A percentile compares a stretch with the other conserved stretches of the same genome.
phyloP scores from a whole-genome alignment of 306 rosid genomes.

The Medicago arabica region DNA sequence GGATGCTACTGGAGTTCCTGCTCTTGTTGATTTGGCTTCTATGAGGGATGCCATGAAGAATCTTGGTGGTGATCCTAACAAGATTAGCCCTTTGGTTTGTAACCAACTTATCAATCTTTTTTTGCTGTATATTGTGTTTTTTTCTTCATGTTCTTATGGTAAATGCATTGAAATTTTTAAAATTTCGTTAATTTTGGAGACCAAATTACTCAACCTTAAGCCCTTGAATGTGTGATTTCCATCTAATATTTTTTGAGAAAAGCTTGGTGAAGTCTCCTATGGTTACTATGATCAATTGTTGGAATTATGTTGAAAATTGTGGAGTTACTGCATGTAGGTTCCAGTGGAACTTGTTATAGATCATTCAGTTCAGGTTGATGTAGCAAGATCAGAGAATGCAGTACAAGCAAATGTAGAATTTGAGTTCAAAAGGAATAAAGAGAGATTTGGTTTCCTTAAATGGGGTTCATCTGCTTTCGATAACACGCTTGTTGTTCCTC shows the following conservation, averaged over 20 bases:
- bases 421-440: background rate
- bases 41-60: slow-evolving; percentile 81
- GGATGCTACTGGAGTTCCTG: slow-evolving; percentile 82
- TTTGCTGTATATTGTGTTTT: background rate
- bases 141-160: background rate
- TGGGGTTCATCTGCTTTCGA: background rate
- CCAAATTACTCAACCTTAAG: no score
- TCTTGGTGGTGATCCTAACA: slow-evolving; percentile 74
- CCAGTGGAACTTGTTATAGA: background rate
- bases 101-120: background rate
- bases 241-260: no score
- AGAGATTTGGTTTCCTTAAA: background rate
- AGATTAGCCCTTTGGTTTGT: slow-evolving; percentile 71
- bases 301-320: background rate
- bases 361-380: background rate
- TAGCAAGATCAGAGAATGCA: background rate
- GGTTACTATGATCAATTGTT: no score
- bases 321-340: background rate
- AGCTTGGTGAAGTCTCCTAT: no score
- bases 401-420: background rate
- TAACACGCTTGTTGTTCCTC: background rate
- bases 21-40: slow-evolving; percentile 79
- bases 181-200: background rate
- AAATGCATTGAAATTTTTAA: no score
- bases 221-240: no score